These are phyloP conservation scores for Pistacia integerrima DNA, from an alignment of 345 rosid species.

Conservation along the genomic window DNA sequence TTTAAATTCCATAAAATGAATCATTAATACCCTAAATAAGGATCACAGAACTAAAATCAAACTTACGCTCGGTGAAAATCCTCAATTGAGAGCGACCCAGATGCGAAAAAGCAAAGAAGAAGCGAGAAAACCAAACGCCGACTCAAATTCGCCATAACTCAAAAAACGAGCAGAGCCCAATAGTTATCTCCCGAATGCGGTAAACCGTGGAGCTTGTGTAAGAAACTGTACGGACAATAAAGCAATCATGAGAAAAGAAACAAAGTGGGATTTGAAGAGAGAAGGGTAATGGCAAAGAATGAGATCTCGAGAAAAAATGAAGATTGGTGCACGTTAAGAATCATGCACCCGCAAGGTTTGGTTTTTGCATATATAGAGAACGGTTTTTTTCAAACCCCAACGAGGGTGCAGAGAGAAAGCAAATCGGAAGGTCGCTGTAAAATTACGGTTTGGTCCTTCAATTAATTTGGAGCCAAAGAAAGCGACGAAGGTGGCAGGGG, in stretches of 20 bases:
- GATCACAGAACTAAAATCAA: neutral
- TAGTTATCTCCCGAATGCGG: constrained; percentile 34
- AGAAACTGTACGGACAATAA: constrained; percentile 13
- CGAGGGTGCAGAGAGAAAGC: neutral
- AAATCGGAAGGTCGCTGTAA: neutral
- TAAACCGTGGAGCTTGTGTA: constrained; percentile 19
- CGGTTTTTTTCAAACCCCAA: neutral
- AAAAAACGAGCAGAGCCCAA: constrained; percentile 13
- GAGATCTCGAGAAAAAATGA: constrained; percentile 42
- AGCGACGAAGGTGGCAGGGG: neutral
- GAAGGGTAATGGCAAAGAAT: constrained; percentile 22
- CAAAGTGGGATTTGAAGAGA: constrained; percentile 14
- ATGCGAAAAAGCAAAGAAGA: constrained; percentile 45
- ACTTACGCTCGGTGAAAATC: constrained; percentile 83
- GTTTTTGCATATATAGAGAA: constrained; percentile 35
- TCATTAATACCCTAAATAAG: neutral
- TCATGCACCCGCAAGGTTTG: constrained; percentile 38
- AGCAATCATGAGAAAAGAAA: constrained; percentile 26
- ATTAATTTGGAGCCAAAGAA: no score
- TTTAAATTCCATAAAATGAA: neutral
- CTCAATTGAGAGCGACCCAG: constrained; percentile 59
- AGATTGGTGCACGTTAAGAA: constrained; percentile 56
- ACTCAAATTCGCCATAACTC: constrained; percentile 52
- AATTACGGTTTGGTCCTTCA: neutral
- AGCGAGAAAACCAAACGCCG: constrained; percentile 37